Percentiles rank a stretch among this genome's conserved stretches.
Evolutionary conservation across 2,329 filamentous ascomycete species (phyloP).

Genomic region (Furcasterigmium furcatum): DNA sequence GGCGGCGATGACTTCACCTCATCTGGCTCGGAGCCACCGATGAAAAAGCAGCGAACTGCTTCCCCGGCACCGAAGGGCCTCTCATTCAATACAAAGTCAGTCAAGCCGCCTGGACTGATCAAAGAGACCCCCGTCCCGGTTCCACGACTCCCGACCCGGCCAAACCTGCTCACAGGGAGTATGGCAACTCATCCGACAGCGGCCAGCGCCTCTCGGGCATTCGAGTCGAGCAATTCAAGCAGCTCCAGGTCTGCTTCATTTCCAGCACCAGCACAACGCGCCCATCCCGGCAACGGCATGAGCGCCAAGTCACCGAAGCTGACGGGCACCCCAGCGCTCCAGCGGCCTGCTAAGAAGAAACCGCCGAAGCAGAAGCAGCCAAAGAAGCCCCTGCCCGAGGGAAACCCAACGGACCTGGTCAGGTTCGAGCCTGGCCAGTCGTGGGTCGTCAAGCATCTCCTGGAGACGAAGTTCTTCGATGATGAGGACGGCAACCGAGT

Average conservation of each 20-base stretch:
- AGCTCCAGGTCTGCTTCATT: not conserved
- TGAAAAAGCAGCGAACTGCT: constrained; percentile 7
- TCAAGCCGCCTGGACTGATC: too few species aligned
- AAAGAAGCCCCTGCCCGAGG: not conserved
- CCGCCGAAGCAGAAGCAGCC: not conserved
- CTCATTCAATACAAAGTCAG: too few species aligned
- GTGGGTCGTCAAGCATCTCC: constrained; percentile 42
- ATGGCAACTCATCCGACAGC: not conserved
- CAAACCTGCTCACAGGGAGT: not conserved
- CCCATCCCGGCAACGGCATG: not conserved
- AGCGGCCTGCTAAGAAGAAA: not conserved
- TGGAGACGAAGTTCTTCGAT: constrained; percentile 34
- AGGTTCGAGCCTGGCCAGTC: constrained; percentile 8
- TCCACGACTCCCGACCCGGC: not conserved
- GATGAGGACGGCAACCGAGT: constrained; percentile 30
- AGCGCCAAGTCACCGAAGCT: too few species aligned
- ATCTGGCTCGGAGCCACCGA: not conserved
- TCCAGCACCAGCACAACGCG: not conserved
- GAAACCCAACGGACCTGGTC: not conserved
- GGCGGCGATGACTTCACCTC: too few species aligned
- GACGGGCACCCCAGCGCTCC: not conserved
- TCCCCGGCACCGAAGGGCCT: not conserved
- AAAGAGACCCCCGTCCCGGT: not conserved
- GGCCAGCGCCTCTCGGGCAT: not conserved
- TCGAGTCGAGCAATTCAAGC: not conserved